Conservation (phyloP, 805 yeast species). For the Candida rishiriensis region DNA sequence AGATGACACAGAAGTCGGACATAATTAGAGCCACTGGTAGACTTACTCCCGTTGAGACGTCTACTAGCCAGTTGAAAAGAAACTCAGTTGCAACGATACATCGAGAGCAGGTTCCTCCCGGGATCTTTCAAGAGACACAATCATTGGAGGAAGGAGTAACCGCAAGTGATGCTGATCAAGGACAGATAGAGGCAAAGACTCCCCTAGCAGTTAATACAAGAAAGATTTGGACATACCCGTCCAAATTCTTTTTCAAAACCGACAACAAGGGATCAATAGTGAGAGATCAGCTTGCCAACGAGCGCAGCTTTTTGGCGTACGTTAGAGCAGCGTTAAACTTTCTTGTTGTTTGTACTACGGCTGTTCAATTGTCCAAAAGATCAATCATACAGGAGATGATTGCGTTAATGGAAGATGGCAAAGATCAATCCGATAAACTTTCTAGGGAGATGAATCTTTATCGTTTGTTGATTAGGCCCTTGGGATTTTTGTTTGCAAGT, state of each 20-base stretch:
- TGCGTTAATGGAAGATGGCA: background rate
- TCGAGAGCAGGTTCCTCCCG: no score
- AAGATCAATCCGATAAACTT: background rate
- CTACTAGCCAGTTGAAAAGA: background rate
- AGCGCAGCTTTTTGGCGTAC: conserved; percentile 46
- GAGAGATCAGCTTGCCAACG: conserved; percentile 47
- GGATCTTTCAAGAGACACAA: no score
- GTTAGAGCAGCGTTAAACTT: conserved; percentile 37
- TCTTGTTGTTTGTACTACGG: conserved; percentile 36
- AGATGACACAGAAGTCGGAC: no score
- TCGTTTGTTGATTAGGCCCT: conserved; percentile 10
- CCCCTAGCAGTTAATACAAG: no score
- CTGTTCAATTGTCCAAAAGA: conserved; percentile 38
- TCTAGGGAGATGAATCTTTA: conserved; percentile 3
- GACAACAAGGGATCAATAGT: conserved; percentile 40
- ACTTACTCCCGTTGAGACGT: background rate
- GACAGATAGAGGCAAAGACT: no score
- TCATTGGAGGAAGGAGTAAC: no score
- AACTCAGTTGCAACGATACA: background rate
- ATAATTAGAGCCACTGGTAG: background rate
- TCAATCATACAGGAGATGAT: conserved; percentile 9
- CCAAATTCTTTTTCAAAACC: conserved; percentile 1
- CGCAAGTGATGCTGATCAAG: no score
- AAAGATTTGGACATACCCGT: background rate
- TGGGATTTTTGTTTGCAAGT: conserved; percentile 9